These are phyloP conservation scores for Teunomyces atbi DNA, from an alignment of 805 yeast genomes.

Conservation along the genomic window DNA sequence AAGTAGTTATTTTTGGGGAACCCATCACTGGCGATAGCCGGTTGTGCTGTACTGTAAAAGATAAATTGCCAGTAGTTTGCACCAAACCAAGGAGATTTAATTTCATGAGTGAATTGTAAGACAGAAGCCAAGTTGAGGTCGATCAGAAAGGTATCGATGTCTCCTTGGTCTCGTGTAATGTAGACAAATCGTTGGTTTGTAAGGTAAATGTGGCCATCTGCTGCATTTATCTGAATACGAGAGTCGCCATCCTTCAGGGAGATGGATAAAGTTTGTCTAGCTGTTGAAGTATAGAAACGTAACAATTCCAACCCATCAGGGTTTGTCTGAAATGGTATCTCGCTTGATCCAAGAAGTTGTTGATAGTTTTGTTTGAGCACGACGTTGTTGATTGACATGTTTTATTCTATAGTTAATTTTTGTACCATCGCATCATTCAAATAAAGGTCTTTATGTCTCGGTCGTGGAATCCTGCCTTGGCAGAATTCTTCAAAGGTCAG, in stretches of 20 bases:
- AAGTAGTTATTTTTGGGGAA: conserved; percentile 39
- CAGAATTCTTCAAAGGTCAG: conserved; percentile 18
- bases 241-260: conserved; percentile 14
- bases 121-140: conserved; percentile 24
- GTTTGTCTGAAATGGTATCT: conserved; percentile 18
- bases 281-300: conserved; percentile 12
- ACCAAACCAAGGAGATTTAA: conserved; percentile 55
- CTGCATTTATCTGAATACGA: conserved; percentile 25
- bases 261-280: conserved; percentile 31
- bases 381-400: conserved; percentile 33
- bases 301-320: conserved; percentile 19
- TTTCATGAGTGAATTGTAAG: conserved; percentile 36
- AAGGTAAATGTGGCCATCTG: conserved; percentile 40
- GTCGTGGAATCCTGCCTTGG: conserved; percentile 28
- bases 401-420: not conserved
- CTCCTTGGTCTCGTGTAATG: conserved; percentile 40
- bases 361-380: conserved; percentile 15
- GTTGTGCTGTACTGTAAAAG: conserved; percentile 32
- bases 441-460: conserved; percentile 5
- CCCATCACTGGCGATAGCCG: conserved; percentile 39
- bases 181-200: conserved; percentile 43
- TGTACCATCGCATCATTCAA: not conserved
- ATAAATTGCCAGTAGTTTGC: conserved; percentile 47
- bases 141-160: conserved; percentile 41
- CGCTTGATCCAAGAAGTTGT: conserved; percentile 5